phyloP scores from a whole-genome alignment of 83 land plant genomes.

The Diphasiastrum complanatum region DNA sequence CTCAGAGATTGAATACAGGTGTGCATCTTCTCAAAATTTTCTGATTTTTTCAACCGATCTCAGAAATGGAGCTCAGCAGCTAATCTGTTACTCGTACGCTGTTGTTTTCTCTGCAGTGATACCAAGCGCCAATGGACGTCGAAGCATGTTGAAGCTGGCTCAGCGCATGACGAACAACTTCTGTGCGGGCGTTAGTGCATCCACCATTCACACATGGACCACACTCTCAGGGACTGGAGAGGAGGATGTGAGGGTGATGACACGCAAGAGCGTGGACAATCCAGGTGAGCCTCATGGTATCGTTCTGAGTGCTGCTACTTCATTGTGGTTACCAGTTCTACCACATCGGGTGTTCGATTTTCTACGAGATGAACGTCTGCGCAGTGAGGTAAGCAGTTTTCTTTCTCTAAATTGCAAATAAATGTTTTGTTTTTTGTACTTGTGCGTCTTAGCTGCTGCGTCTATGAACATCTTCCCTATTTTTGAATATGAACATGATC shows the following conservation, averaged over 20 bases:
- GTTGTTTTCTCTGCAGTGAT: conserved; percentile 28
- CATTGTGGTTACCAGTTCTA: conserved; percentile 61
- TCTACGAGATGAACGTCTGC: conserved; percentile 46
- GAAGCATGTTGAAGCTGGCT: conserved; percentile 69
- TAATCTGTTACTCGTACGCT: background rate
- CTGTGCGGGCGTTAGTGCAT: conserved; percentile 62
- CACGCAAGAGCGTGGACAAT: conserved; percentile 47
- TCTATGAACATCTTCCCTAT: too few relatives aligned
- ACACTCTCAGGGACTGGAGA: conserved; percentile 23
- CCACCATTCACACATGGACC: conserved; percentile 50
- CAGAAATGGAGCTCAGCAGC: background rate
- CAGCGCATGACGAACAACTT: conserved; percentile 64
- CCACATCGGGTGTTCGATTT: conserved; percentile 60
- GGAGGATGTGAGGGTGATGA: conserved; percentile 55
- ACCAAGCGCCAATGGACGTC: conserved; percentile 37
- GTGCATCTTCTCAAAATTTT: background rate
- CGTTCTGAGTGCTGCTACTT: conserved; percentile 70
- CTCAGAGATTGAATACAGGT: background rate
- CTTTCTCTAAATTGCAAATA: background rate
- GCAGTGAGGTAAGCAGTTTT: conserved; percentile 37
- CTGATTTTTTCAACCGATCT: background rate
- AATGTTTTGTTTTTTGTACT: background rate
- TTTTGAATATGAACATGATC: too few relatives aligned
- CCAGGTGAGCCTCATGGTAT: conserved; percentile 81
- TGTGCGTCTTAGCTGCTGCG: too few relatives aligned